These are phyloP conservation scores for Geosiphon pyriformis DNA, from an alignment of 192 early-diverging fungal species.

Conservation along the genomic window DNA sequence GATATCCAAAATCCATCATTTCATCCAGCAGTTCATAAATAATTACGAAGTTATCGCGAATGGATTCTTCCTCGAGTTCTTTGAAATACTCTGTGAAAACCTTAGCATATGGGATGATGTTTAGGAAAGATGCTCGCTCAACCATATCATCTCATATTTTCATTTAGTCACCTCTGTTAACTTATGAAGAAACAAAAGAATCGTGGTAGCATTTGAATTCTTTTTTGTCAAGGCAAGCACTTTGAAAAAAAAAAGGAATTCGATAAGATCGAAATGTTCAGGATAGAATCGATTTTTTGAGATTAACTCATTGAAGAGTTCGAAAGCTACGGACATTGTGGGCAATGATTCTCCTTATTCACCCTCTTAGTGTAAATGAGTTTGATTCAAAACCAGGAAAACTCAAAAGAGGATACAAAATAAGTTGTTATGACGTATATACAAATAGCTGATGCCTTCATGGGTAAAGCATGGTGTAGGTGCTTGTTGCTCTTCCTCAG, in stretches of 20 bases:
- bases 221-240: constrained; percentile 94
- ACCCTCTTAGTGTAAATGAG: too few species aligned
- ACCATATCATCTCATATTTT: too few species aligned
- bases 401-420: constrained; percentile 69
- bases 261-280: too few species aligned
- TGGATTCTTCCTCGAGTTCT: constrained; percentile 83
- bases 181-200: constrained; percentile 93
- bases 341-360: too few species aligned
- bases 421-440: constrained; percentile 92
- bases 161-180: constrained; percentile 37
- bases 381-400: too few species aligned
- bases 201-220: constrained; percentile 95
- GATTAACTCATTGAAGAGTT: too few species aligned
- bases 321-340: too few species aligned
- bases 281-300: too few species aligned
- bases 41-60: constrained; percentile 88
- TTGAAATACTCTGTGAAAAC: constrained; percentile 94
- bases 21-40: constrained; percentile 87
- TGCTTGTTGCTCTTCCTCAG: constrained; percentile 89
- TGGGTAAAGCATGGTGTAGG: constrained; percentile 88
- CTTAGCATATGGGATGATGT: constrained; percentile 43
- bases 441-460: constrained; percentile 92
- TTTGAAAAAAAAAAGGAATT: constrained; percentile 26
- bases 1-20: constrained; percentile 91
- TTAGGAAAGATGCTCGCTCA: neutral